A percentile compares a stretch with the other conserved stretches of the same genome.
phyloP scores from a whole-genome alignment of 495 filamentous ascomycete species.

The Jackrogersella multiformis region DNA sequence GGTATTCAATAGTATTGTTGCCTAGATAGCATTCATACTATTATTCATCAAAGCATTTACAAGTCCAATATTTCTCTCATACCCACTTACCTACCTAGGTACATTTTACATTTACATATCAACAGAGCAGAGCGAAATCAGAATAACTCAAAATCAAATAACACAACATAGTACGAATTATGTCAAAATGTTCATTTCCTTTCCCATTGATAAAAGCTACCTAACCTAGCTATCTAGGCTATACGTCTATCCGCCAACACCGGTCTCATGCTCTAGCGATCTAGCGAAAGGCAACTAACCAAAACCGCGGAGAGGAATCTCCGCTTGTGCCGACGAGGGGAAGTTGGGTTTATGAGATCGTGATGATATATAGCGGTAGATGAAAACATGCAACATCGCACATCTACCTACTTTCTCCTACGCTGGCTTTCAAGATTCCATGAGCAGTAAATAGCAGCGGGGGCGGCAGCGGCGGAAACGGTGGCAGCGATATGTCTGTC shows the following conservation, averaged over 20 bases:
- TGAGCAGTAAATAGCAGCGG: background rate
- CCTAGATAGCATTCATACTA: constrained; percentile 38
- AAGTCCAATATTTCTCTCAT: too few species aligned
- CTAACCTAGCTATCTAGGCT: background rate
- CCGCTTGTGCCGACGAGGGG: background rate
- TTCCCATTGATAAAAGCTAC: constrained; percentile 8
- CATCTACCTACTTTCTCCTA: background rate
- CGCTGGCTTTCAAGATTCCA: background rate
- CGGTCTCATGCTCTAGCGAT: constrained; percentile 34
- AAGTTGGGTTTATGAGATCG: background rate
- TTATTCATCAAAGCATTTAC: constrained; percentile 36
- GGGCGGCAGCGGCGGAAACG: too few species aligned
- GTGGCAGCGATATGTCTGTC: too few species aligned
- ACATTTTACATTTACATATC: background rate
- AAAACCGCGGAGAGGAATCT: background rate
- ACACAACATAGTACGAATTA: too few species aligned
- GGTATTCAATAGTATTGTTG: constrained; percentile 36
- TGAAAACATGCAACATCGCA: too few species aligned
- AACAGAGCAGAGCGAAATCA: background rate
- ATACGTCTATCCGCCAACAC: constrained; percentile 38
- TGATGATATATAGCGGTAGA: constrained; percentile 3
- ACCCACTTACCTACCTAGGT: background rate
- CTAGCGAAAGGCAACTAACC: constrained; percentile 13
- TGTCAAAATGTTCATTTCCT: too few species aligned
- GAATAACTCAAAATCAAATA: too few species aligned